Evolutionary conservation across 2,329 filamentous ascomycete species (phyloP), one percentile per base, ranked within the genome.

Genomic region (Cladosporium sp.): DNA sequence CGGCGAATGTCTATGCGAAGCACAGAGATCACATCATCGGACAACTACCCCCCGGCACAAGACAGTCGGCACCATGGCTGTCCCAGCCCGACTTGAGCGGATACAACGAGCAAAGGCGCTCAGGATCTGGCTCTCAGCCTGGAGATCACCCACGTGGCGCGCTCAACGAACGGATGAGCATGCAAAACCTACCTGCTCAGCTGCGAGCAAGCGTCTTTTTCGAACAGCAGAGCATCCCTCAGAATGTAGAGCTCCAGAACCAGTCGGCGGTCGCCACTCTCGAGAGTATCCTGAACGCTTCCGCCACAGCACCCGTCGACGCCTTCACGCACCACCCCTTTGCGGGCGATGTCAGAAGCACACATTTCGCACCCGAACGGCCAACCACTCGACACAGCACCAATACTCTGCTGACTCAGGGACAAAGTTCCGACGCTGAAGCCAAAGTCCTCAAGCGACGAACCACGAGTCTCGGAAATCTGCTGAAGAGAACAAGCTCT

Each of bases 171-270:
- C 61, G 67, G 4, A 64, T 64, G 52, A 70, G 66, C 53, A 62
- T 67, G 43, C 61, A 68, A 48, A 73, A 70, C 40, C 44, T 61
- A 7, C 90, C 92, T 2, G 82, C 92, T 0, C 89, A 95, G 60
- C 77, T 97, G 30, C 83, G 92, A 54, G 93, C 93, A n/a, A 95
- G 85, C 61, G 83, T 87, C 22, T 97, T 89, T 70, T 97, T 97
- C 62, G 91, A 97, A 52, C 73, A 74, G 3, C 85, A 85, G 0
- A 74, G 80, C 2, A 65, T 78, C 7, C 61, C 72, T 1, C 73
- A 82, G 39, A 74, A 84, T 43, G 70, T 83, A 34, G 69, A 80
- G 34, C 69, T 83, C 37, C 78, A 80, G 66, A 84, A 88, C 52
- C 86, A 88, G 15, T 97, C 93, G 20, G 91, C 92, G 9, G 88